Evolutionary conservation across 495 filamentous ascomycete species (phyloP).

Genomic region (Penicillium turbatum): DNA sequence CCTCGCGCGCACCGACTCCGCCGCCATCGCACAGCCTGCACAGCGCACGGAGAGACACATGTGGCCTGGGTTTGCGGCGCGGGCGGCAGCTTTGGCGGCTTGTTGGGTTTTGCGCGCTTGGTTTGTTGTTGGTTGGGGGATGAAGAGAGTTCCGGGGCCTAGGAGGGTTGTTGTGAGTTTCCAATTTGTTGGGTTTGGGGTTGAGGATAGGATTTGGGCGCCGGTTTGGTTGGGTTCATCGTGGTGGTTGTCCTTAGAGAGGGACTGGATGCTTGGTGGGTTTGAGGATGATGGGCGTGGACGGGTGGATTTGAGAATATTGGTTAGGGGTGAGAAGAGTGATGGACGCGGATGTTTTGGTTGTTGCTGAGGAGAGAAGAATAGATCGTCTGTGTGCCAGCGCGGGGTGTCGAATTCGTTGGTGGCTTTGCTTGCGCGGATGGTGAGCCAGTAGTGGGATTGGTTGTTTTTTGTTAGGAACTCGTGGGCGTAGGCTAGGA

Average conservation of each 20-base stretch:
- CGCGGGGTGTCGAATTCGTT: conserved; percentile 20
- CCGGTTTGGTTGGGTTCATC: not conserved
- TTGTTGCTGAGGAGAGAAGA: conserved; percentile 15
- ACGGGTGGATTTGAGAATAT: not conserved
- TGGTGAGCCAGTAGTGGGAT: conserved; percentile 24
- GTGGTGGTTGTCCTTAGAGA: not conserved
- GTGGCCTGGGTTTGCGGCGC: conserved; percentile 10
- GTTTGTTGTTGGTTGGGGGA: not conserved
- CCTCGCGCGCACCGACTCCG: conserved; percentile 14
- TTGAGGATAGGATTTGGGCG: conserved; percentile 12
- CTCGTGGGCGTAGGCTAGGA: conserved; percentile 19
- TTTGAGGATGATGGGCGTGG: not conserved
- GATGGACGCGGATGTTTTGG: not conserved
- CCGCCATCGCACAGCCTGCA: conserved; percentile 18
- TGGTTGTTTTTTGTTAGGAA: conserved; percentile 17
- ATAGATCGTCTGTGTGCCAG: conserved; percentile 28
- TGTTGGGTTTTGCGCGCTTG: conserved; percentile 13
- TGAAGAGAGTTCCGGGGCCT: conserved; percentile 26
- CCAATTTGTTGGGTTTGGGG: conserved; percentile 20
- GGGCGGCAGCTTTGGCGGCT: conserved; percentile 9
- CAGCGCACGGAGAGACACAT: conserved; percentile 22
- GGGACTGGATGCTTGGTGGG: not conserved
- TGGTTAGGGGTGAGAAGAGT: not conserved
- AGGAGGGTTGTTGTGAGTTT: conserved; percentile 28
- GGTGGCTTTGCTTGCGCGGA: conserved; percentile 16